Percentiles rank a stretch among this genome's conserved stretches.
Conservation (phyloP, 2,329 filamentous ascomycete genomes). For the Cladobotryum mycophilum region DNA sequence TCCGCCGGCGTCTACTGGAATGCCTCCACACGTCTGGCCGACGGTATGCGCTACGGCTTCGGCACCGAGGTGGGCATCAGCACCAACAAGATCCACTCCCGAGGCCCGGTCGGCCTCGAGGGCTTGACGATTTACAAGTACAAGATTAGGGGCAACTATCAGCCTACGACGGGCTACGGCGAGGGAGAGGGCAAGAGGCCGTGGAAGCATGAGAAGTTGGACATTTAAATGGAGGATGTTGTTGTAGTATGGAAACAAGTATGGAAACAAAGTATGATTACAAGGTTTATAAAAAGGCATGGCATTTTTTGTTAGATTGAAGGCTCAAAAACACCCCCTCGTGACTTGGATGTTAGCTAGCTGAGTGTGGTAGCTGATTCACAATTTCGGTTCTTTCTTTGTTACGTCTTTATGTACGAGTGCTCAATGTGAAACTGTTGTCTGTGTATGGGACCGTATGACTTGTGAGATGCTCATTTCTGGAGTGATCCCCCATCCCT, state of each 20-base stretch:
- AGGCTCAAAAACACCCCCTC: too few species aligned
- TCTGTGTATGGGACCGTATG: too few species aligned
- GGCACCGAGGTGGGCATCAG: constrained; percentile 97
- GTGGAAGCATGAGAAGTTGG: constrained; percentile 53
- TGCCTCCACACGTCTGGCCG: constrained; percentile 85
- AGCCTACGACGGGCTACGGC: constrained; percentile 72
- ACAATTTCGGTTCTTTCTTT: too few species aligned
- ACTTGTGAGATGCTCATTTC: too few species aligned
- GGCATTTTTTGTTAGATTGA: too few species aligned
- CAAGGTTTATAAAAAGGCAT: neutral
- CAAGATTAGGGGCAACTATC: constrained; percentile 75
- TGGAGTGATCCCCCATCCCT: too few species aligned
- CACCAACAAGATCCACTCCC: constrained; percentile 95
- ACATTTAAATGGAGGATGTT: constrained; percentile 25
- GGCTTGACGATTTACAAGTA: constrained; percentile 98
- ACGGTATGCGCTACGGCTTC: constrained; percentile 96
- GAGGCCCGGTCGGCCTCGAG: constrained; percentile 89
- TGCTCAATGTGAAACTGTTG: too few species aligned
- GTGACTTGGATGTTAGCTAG: too few species aligned
- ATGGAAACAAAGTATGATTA: too few species aligned
- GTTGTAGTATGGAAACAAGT: neutral
- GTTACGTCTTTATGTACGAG: too few species aligned
- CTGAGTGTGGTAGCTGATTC: too few species aligned
- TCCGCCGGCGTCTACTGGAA: constrained; percentile 97
- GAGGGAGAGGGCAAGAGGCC: constrained; percentile 53